Percentiles rank a stretch among this genome's conserved stretches.
phyloP scores from a whole-genome alignment of 2,329 filamentous ascomycete genomes.

The Colletotrichum orchidophilum region DNA sequence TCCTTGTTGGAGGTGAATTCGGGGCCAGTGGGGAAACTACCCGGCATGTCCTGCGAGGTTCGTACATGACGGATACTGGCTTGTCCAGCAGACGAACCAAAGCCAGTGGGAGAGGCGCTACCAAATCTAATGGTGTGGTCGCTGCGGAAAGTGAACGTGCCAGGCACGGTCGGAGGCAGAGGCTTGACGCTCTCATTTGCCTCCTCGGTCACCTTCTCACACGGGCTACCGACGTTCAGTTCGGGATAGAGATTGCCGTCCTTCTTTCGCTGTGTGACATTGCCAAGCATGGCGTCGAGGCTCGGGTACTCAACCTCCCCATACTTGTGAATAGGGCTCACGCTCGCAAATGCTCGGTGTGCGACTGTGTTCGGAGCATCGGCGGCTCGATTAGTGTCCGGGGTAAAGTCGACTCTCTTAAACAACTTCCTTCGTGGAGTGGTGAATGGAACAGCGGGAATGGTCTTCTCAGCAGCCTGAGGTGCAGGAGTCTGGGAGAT shows the following conservation, averaged over 20 bases:
- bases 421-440: conserved; percentile 73
- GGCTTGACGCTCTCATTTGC: conserved; percentile 38
- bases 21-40: conserved; percentile 56
- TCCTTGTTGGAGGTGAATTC: conserved; percentile 60
- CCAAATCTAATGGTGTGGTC: conserved; percentile 72
- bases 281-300: conserved; percentile 41
- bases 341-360: conserved; percentile 60
- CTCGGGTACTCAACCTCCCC: conserved; percentile 46
- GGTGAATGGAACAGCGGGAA: conserved; percentile 63
- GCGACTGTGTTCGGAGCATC: conserved; percentile 48
- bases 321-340: conserved; percentile 43
- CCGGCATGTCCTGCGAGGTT: conserved; percentile 63
- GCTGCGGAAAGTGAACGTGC: conserved; percentile 72
- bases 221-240: conserved; percentile 43
- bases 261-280: conserved; percentile 39
- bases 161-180: conserved; percentile 55
- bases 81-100: conserved; percentile 67
- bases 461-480: conserved; percentile 57
- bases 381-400: conserved; percentile 66
- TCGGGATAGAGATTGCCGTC: conserved; percentile 62
- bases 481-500: conserved; percentile 59
- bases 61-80: conserved; percentile 69
- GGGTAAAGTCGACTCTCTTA: conserved; percentile 85
- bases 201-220: conserved; percentile 27
- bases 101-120: conserved; percentile 57